These are phyloP conservation scores for Pholiota adiposa DNA, from an alignment of 1,284 basidiomycete genomes.

Conservation along the genomic window DNA sequence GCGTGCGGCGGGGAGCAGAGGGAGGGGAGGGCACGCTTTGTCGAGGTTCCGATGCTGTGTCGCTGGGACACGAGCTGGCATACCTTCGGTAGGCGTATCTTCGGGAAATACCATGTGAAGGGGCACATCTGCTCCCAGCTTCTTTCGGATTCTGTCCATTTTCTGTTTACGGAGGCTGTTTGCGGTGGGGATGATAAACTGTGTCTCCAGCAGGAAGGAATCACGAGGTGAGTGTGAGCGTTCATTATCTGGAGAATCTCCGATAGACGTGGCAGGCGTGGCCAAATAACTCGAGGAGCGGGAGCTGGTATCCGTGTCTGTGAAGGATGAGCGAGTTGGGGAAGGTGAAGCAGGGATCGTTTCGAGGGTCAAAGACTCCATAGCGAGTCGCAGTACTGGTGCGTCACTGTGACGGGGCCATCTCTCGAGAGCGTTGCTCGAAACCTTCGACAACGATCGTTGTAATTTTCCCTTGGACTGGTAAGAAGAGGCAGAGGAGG, in stretches of 20 bases:
- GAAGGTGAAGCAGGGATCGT: slow-evolving; percentile 30
- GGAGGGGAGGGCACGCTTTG: slow-evolving; percentile 18
- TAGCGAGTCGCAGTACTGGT: slow-evolving; percentile 32
- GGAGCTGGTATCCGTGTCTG: slow-evolving; percentile 1
- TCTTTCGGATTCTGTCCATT: slow-evolving; percentile 61
- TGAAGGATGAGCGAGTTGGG: slow-evolving; percentile 12
- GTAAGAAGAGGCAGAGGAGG: slow-evolving; percentile 22
- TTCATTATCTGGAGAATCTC: slow-evolving; percentile 3
- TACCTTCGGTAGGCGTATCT: slow-evolving; percentile 3
- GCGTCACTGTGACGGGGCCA: slow-evolving; percentile 26
- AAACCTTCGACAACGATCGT: slow-evolving; percentile 17
- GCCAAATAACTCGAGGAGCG: slow-evolving; percentile 1
- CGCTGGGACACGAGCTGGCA: neutral
- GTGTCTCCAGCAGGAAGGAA: slow-evolving; percentile 29
- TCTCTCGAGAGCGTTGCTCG: slow-evolving; percentile 5
- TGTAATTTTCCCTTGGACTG: neutral
- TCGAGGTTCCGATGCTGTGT: slow-evolving; percentile 6
- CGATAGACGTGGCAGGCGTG: slow-evolving; percentile 11
- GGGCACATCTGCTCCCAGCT: slow-evolving; percentile 64
- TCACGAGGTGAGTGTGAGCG: slow-evolving; percentile 20
- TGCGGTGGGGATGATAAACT: slow-evolving; percentile 44
- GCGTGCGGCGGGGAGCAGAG: slow-evolving; percentile 17
- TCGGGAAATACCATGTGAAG: slow-evolving; percentile 58
- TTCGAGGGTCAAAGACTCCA: slow-evolving; percentile 24
- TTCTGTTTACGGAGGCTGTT: slow-evolving; percentile 51